These are phyloP conservation scores for Podospora pseudopauciseta DNA, from an alignment of 495 filamentous ascomycete species.

Conservation along the genomic window DNA sequence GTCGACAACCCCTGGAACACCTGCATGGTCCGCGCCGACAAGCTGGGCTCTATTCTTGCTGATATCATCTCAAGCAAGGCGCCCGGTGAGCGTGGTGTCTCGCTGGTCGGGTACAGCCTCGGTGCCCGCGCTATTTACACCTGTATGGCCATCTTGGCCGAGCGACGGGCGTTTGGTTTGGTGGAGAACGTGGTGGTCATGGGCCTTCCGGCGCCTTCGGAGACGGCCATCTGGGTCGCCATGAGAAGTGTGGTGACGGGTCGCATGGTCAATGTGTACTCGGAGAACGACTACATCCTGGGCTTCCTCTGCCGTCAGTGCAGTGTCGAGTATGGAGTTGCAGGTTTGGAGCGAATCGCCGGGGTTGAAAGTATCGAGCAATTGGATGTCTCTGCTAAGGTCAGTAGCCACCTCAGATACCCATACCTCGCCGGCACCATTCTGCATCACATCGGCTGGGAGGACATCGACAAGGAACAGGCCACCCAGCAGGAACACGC, in stretches of 20 bases:
- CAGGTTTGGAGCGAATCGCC: constrained; percentile 52
- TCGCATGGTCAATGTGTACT: constrained; percentile 58
- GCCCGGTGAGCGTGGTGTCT: constrained; percentile 86
- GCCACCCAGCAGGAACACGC: constrained; percentile 41
- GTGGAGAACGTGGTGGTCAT: constrained; percentile 83
- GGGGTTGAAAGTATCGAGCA: constrained; percentile 57
- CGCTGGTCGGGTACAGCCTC: constrained; percentile 84
- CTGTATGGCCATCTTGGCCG: constrained; percentile 71
- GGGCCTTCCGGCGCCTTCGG: constrained; percentile 70
- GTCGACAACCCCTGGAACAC: constrained; percentile 90
- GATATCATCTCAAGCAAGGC: constrained; percentile 84
- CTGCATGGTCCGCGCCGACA: constrained; percentile 77
- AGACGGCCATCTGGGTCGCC: constrained; percentile 49
- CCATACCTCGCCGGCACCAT: constrained; percentile 52
- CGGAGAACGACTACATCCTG: constrained; percentile 57
- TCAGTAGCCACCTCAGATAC: constrained; percentile 54
- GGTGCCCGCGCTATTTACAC: constrained; percentile 84
- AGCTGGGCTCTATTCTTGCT: constrained; percentile 78
- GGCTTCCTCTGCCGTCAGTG: constrained; percentile 56
- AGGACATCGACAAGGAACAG: constrained; percentile 48
- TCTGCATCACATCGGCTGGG: constrained; percentile 53
- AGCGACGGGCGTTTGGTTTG: constrained; percentile 76
- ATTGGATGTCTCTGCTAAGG: constrained; percentile 51
- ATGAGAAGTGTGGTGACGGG: constrained; percentile 55
- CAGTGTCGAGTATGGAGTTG: constrained; percentile 54